Evolutionary conservation across 257 asterid genomes (phyloP), one percentile per base, ranked within the genome.

Genomic region (Mitragyna speciosa): DNA sequence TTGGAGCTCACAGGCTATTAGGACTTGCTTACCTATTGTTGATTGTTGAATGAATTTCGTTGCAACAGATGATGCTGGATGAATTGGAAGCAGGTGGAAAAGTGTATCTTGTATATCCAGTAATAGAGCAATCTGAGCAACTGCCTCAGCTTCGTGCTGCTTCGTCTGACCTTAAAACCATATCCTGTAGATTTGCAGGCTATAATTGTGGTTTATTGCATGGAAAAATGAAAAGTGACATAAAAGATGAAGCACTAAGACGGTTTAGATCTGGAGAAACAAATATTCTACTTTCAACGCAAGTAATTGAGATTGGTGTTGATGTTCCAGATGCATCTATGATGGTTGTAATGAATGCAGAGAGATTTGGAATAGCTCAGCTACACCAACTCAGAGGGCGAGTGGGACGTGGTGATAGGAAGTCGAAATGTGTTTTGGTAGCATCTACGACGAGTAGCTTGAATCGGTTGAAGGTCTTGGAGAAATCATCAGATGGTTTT

Each of bases 281-380:
- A 12, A 87, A 82, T 61, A 93, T 93, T 78, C 82, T 95, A 56
- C 94, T 95, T n/a, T 86, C 99, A 28, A 95, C 99, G 0, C 99
- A 93, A 86, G 97, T 95, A 36, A 92, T 93, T 71, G 99, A 95
- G 89, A 88, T 93, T 3, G 99, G 99, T 67, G 99, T 95, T 20
- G 99, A 95, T 64, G 91, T 93, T 64, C 97, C 98, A 12, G 98
- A 92, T 84, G 99, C 99, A 56, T 90, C 99, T 75, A 92, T 93
- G 98, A 95, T 95, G 98, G 99, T 95, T 58, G 97, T 93, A 12
- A 92, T 95, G 99, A 95, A 95, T 82, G 90, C 98, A 6, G 99
- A 95, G 88, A 86, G 98, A 85, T 93, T 93, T 63, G 99, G 99
- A 47, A 91, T 95, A 0, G 98, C 98, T 12, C 99, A 95, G 58